These are phyloP conservation scores for Leptographium flavum DNA, from an alignment of 2,329 filamentous ascomycete species.

Conservation along the genomic window DNA sequence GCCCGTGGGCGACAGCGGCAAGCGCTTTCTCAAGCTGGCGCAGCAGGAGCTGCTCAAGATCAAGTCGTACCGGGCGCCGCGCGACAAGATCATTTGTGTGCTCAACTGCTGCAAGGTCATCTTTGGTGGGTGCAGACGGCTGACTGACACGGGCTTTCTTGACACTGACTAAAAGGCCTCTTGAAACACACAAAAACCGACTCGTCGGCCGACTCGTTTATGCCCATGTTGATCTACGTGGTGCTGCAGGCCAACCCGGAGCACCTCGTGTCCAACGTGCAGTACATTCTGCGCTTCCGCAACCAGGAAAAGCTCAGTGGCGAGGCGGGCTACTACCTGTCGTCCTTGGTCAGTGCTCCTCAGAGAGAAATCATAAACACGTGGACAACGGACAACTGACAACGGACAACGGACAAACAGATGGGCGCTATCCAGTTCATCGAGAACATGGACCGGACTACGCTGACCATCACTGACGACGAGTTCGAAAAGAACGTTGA, in stretches of 20 bases:
- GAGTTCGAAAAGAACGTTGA: conserved; percentile 97
- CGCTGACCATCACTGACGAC: conserved; percentile 81
- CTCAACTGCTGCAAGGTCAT: conserved; percentile 99
- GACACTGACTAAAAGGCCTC: too few relatives aligned
- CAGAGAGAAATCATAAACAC: too few relatives aligned
- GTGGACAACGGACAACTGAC: too few relatives aligned
- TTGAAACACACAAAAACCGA: conserved; percentile 86
- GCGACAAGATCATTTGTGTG: conserved; percentile 97
- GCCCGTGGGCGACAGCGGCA: conserved; percentile 69
- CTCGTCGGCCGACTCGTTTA: conserved; percentile 90
- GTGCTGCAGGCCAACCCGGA: conserved; percentile 90
- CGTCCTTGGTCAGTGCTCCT: too few relatives aligned
- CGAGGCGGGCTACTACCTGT: conserved; percentile 97
- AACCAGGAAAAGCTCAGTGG: conserved; percentile 95
- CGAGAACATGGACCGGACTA: conserved; percentile 89
- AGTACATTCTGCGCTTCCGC: conserved; percentile 92
- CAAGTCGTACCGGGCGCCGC: conserved; percentile 87
- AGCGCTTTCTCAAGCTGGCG: conserved; percentile 74
- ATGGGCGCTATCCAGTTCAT: conserved; percentile 95
- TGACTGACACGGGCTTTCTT: too few relatives aligned
- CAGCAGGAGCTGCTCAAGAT: conserved; percentile 95
- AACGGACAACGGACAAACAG: conserved; percentile 23
- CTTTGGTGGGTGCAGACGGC: conserved; percentile 67
- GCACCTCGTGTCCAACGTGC: conserved; percentile 90
- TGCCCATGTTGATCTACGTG: conserved; percentile 88